Percentiles rank a stretch among this genome's conserved stretches.
Evolutionary conservation across 768 basidiomycete species (phyloP).

Genomic region (Lactarius vividus): DNA sequence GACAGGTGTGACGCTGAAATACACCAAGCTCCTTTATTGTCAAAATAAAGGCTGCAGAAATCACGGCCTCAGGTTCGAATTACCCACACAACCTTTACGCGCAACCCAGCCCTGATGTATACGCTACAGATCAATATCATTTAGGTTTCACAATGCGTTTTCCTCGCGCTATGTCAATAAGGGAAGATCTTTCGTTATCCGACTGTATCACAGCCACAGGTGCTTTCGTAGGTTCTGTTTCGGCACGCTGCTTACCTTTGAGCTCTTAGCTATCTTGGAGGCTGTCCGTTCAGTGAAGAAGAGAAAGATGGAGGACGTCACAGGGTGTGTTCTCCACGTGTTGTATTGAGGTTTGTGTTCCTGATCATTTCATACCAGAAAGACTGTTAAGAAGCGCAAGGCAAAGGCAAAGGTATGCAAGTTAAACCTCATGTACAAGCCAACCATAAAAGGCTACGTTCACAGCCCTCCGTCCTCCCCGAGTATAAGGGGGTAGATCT

Average conservation of each 20-base stretch:
- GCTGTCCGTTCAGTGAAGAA: conserved; percentile 63
- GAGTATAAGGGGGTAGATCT: conserved; percentile 65
- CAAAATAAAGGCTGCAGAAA: conserved; percentile 92
- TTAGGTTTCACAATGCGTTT: conserved; percentile 91
- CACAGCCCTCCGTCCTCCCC: conserved; percentile 57
- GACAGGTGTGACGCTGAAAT: conserved; percentile 9
- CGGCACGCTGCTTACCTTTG: conserved; percentile 1
- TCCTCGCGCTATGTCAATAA: conserved; percentile 77
- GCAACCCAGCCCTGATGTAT: conserved; percentile 1
- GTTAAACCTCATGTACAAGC: not conserved
- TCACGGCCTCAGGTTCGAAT: conserved; percentile 62
- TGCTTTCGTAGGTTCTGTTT: conserved; percentile 30
- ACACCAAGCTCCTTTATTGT: conserved; percentile 83
- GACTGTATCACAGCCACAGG: conserved; percentile 75
- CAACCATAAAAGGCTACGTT: not conserved
- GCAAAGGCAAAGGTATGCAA: conserved; percentile 44
- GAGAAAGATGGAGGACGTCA: conserved; percentile 66
- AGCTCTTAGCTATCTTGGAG: conserved; percentile 52
- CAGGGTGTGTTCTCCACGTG: conserved; percentile 39
- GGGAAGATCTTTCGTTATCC: conserved; percentile 69
- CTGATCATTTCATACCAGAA: conserved; percentile 7
- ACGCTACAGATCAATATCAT: conserved; percentile 68
- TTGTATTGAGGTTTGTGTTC: not conserved
- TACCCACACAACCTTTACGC: not conserved
- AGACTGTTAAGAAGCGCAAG: conserved; percentile 52